These are phyloP conservation scores for Aspergillus nidulans DNA, from an alignment of 495 filamentous ascomycete species.

Conservation along the genomic window DNA sequence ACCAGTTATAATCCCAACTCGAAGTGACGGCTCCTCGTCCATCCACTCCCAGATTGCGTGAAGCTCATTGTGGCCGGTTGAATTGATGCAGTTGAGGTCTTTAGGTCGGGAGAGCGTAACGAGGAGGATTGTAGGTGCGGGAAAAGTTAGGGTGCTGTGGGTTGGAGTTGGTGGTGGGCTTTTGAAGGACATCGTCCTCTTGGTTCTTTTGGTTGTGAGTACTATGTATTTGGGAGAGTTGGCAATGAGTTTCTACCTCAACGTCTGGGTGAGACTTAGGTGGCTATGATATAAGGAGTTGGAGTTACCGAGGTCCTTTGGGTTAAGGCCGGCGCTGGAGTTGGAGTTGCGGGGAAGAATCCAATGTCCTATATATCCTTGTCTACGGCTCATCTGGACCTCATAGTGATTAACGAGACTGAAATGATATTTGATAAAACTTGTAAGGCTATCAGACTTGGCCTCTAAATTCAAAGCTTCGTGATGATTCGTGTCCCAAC, in stretches of 20 bases:
- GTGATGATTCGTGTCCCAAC: constrained; percentile 1
- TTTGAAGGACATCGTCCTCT: constrained; percentile 25
- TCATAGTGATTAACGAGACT: not conserved
- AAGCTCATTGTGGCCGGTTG: constrained; percentile 48
- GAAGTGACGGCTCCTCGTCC: constrained; percentile 50
- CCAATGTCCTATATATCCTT: not conserved
- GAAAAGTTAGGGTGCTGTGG: constrained; percentile 39
- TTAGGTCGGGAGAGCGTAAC: constrained; percentile 46
- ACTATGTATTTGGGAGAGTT: too few relatives aligned
- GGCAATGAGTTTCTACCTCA: too few relatives aligned
- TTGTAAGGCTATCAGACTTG: not conserved
- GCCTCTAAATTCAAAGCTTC: not conserved
- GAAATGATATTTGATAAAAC: not conserved
- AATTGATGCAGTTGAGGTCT: constrained; percentile 48
- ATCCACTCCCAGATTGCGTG: constrained; percentile 53
- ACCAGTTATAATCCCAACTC: constrained; percentile 54
- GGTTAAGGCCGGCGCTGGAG: not conserved
- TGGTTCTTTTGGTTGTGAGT: too few relatives aligned
- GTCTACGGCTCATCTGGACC: not conserved
- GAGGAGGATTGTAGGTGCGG: constrained; percentile 43
- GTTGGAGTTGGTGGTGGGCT: constrained; percentile 35
- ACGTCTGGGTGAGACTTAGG: too few relatives aligned
- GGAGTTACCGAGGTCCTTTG: not conserved
- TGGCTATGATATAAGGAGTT: not conserved
- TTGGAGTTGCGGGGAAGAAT: not conserved